Conservation (phyloP, 2,329 filamentous ascomycete species). For the Gyromitra esculenta region DNA sequence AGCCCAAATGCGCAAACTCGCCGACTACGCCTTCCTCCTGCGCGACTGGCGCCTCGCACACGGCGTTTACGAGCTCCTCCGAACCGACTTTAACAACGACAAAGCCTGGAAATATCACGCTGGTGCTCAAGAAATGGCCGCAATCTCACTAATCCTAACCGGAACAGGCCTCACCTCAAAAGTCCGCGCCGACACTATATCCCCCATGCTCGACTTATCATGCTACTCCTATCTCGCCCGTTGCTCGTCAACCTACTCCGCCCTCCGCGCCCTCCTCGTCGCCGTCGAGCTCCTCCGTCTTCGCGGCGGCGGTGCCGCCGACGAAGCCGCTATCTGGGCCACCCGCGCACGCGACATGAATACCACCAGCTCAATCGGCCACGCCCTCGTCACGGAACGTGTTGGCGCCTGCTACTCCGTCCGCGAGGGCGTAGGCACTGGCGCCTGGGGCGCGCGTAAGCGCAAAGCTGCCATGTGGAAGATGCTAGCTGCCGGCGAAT, state of each 20-base stretch:
- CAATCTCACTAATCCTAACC: conserved; percentile 81
- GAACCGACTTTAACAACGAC: conserved; percentile 89
- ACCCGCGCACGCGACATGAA: conserved; percentile 80
- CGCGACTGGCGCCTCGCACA: conserved; percentile 93
- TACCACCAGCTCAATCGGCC: conserved; percentile 77
- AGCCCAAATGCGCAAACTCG: conserved; percentile 89
- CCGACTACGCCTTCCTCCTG: conserved; percentile 96
- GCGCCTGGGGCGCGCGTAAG: conserved; percentile 74
- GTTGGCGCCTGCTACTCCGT: conserved; percentile 81
- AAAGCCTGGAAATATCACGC: conserved; percentile 98
- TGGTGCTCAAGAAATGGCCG: conserved; percentile 90
- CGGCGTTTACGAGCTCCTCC: conserved; percentile 88
- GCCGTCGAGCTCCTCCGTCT: conserved; percentile 83
- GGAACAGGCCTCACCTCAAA: conserved; percentile 77
- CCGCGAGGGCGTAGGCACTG: conserved; percentile 69
- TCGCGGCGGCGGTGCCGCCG: conserved; percentile 79
- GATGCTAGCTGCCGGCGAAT: conserved; percentile 81
- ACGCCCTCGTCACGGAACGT: conserved; percentile 85
- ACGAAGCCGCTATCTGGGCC: conserved; percentile 88
- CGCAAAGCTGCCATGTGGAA: conserved; percentile 93
- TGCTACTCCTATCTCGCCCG: conserved; percentile 92
- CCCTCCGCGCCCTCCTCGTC: conserved; percentile 78
- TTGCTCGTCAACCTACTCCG: conserved; percentile 80
- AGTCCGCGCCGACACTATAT: conserved; percentile 79
- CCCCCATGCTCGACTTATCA: conserved; percentile 87